These are phyloP conservation scores for Cotoneaster glaucophyllus DNA, from an alignment of 306 rosid species.

Conservation along the genomic window DNA sequence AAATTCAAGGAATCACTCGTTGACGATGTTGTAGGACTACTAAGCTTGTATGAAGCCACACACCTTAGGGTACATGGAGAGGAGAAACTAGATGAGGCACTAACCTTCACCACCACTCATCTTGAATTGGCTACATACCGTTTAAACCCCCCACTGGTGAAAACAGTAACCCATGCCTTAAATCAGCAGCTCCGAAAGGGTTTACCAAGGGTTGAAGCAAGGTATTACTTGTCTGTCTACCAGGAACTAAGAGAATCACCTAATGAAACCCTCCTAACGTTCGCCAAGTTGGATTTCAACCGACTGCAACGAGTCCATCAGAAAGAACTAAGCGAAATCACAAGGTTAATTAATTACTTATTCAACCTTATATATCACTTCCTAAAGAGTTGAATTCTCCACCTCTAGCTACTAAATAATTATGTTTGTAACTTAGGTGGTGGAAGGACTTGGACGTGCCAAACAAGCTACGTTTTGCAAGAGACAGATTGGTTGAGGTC, in stretches of 20 bases:
- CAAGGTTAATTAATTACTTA: constrained; percentile 14
- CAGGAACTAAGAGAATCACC: constrained; percentile 20
- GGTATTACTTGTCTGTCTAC: constrained; percentile 24
- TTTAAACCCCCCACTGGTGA: neutral
- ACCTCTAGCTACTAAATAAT: neutral
- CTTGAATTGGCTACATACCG: neutral
- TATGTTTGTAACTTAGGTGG: constrained; percentile 23
- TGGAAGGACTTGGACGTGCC: constrained; percentile 37
- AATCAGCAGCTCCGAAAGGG: constrained; percentile 15
- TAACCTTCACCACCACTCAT: constrained; percentile 16
- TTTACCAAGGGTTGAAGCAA: constrained; percentile 29
- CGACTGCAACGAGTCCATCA: constrained; percentile 28
- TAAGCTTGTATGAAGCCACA: constrained; percentile 44
- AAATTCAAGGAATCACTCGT: constrained; percentile 10
- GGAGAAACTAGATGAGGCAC: constrained; percentile 38
- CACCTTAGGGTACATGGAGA: constrained; percentile 34
- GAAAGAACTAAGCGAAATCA: constrained; percentile 16
- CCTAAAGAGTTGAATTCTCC: too few relatives aligned
- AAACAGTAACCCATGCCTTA: constrained; percentile 14
- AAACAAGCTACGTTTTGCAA: constrained; percentile 17
- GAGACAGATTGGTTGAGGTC: constrained; percentile 40
- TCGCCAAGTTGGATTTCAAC: constrained; percentile 44
- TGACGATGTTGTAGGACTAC: constrained; percentile 17
- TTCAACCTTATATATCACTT: too few relatives aligned
- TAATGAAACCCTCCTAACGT: constrained; percentile 13